Conservation (phyloP, 2,329 filamentous ascomycete species). For the Chalaropsis ovoidea region DNA sequence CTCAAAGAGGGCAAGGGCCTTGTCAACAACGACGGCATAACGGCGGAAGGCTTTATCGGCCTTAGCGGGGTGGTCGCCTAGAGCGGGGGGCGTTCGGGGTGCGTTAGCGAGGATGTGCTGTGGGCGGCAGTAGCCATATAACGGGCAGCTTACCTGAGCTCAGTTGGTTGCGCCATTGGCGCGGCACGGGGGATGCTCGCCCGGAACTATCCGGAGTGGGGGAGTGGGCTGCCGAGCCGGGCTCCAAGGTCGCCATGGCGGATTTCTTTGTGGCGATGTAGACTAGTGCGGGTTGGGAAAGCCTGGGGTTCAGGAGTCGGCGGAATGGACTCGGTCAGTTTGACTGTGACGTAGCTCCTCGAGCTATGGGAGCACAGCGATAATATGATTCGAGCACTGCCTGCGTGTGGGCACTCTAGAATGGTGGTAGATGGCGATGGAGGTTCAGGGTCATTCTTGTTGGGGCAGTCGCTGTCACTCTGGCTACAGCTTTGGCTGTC, state of each 20-base stretch:
- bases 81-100: not conserved
- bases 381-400: too few species aligned
- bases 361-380: not conserved
- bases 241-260: conserved; percentile 21
- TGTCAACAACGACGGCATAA: conserved; percentile 81
- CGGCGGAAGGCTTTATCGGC: conserved; percentile 68
- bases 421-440: not conserved
- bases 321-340: not conserved
- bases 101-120: not conserved
- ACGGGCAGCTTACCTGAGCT: conserved; percentile 54
- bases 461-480: not conserved
- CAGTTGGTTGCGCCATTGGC: conserved; percentile 66
- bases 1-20: conserved; percentile 81
- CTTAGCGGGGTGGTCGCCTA: conserved; percentile 43
- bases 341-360: conserved; percentile 6
- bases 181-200: conserved; percentile 62
- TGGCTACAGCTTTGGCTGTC: not conserved
- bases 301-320: not conserved
- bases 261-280: not conserved
- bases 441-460: not conserved
- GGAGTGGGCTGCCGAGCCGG: conserved; percentile 41
- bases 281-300: too few species aligned
- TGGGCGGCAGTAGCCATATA: conserved; percentile 18
- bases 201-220: conserved; percentile 76
- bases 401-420: not conserved